Percentiles rank a stretch among this genome's conserved stretches.
Conservation (phyloP, 352 stramenopile species). For the Globisporangium acanthophoron region DNA sequence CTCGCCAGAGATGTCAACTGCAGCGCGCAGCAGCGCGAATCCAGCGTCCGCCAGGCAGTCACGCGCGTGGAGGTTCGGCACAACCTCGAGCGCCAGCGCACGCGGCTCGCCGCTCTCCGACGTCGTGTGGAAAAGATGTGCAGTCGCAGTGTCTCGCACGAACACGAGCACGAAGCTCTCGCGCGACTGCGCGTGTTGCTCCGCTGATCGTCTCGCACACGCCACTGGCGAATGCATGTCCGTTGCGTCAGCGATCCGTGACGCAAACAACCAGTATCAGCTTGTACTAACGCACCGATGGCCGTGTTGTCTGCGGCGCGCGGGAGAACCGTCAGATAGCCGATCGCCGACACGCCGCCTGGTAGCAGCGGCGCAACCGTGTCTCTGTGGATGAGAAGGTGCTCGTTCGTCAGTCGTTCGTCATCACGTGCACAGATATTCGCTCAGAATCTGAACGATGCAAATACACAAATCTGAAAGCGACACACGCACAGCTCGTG, state of each 20-base stretch:
- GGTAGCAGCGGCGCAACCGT: conserved; percentile 4
- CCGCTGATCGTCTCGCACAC: no score
- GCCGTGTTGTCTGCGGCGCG: conserved; percentile 1
- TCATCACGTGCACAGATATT: no score
- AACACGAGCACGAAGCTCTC: conserved; percentile 19
- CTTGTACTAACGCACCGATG: conserved; percentile 1
- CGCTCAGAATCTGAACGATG: no score
- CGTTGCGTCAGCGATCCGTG: no score
- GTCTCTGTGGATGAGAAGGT: background rate
- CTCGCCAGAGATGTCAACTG: conserved; percentile 24
- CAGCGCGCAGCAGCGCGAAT: conserved; percentile 32
- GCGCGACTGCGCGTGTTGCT: background rate
- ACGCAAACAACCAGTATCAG: no score
- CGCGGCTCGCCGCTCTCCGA: background rate
- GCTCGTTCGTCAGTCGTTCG: background rate
- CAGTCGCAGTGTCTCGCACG: conserved; percentile 13
- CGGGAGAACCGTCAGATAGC: conserved; percentile 2
- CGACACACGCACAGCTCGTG: conserved; percentile 9
- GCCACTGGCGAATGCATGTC: no score
- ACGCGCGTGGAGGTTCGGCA: conserved; percentile 41
- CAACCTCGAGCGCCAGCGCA: conserved; percentile 19
- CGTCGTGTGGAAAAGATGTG: conserved; percentile 10
- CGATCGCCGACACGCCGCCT: conserved; percentile 3
- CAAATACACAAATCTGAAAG: no score
- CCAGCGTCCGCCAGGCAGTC: conserved; percentile 35